These are phyloP conservation scores for Capronia coronata DNA, from an alignment of 2,329 filamentous ascomycete genomes.

Conservation along the genomic window DNA sequence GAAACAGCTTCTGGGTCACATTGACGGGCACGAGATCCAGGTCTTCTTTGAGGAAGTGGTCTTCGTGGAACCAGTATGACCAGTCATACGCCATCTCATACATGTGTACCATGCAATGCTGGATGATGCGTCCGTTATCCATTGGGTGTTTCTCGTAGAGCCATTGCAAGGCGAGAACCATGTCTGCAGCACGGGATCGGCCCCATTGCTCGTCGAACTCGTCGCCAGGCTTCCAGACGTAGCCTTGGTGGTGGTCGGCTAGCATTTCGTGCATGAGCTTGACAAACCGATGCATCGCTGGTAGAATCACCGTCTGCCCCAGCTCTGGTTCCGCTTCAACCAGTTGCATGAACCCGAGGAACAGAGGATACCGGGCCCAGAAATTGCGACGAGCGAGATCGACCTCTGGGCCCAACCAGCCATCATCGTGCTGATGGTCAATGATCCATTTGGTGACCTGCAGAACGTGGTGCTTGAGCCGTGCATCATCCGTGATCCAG, in stretches of 20 bases:
- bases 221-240: conserved; percentile 42
- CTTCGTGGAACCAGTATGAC: conserved; percentile 38
- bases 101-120: conserved; percentile 42
- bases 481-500: conserved; percentile 44
- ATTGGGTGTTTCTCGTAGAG: conserved; percentile 42
- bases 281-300: conserved; percentile 47
- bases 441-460: conserved; percentile 44
- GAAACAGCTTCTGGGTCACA: conserved; percentile 33
- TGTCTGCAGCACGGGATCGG: conserved; percentile 38
- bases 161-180: conserved; percentile 46
- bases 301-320: conserved; percentile 39
- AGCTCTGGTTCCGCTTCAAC: conserved; percentile 49
- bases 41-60: conserved; percentile 35
- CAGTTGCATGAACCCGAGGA: conserved; percentile 44
- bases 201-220: conserved; percentile 41
- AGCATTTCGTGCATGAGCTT: conserved; percentile 51
- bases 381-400: conserved; percentile 42
- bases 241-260: conserved; percentile 47
- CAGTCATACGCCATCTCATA: conserved; percentile 38
- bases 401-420: conserved; percentile 53
- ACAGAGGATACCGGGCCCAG: conserved; percentile 49
- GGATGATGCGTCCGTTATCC: conserved; percentile 33
- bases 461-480: conserved; percentile 47
- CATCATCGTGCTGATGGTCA: conserved; percentile 45
- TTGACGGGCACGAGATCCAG: conserved; percentile 32